Evolutionary conservation across 495 filamentous ascomycete genomes (phyloP), one percentile per base, ranked within the genome.

Genomic region (Penicillium flavigenum): DNA sequence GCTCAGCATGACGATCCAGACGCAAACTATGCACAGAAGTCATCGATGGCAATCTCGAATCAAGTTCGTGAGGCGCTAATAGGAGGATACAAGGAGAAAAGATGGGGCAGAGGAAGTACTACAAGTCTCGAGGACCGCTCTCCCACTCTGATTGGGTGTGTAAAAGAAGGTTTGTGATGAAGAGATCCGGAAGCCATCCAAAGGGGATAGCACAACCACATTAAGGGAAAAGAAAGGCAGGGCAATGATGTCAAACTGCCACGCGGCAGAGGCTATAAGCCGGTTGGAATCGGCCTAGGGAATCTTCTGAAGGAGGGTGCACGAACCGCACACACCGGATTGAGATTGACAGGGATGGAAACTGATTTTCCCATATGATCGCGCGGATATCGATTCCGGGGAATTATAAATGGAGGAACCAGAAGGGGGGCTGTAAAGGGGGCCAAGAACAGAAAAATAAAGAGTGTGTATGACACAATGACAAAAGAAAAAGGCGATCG

Each of bases 1-100:
- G 51, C 47, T 63, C 51, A 65, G 63, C 50, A 58, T 51, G 51
- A 43, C 36, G 44, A 55, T 56, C 47, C 17, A 54, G 49, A 63
- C 48, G 47, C 32, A 51, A 29, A 47, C 53, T 12, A 32, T n/a
- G 41, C 12, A 42, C 14, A 47, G 7, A 16, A 39, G 46, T 48
- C 45, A 47, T 43, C 11, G 20, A 44, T 48, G 46, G 46, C 11
- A 26, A 58, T 10, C 4, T 24, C 6, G 16, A 41, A 39, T 39
- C 16, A 26, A 51, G 26, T 17, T 4, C 47, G 22, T 29, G 10
- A 20, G 41, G 31, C 16, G n/a, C 49, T 22, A 47, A 34, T 26
- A 29, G 17, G 29, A 32, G 41, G 22, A 46, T 27, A 27, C 14
- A 52, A 17, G 24, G 12, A 51, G 14, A 2, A 17, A 39, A 29